Percentiles rank a stretch among this genome's conserved stretches.
phyloP scores from a whole-genome alignment of 164 flowering plant genomes.

The Echeveria elegans region DNA sequence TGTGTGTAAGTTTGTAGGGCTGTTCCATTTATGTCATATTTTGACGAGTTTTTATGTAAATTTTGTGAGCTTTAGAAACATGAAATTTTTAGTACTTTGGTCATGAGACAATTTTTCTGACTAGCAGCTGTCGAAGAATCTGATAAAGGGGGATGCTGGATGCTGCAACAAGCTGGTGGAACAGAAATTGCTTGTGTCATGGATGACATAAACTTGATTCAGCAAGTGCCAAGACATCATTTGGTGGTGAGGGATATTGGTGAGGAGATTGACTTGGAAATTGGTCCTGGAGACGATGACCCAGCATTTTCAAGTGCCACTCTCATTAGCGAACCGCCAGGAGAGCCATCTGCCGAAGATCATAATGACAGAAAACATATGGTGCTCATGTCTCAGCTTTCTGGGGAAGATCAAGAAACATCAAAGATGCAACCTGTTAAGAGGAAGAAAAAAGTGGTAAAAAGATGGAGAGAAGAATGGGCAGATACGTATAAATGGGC shows the following conservation, averaged over 20 bases:
- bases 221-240: slow-evolving; percentile 87
- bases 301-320: slow-evolving; percentile 60
- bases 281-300: slow-evolving; percentile 88
- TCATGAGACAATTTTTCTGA: background rate
- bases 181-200: slow-evolving; percentile 68
- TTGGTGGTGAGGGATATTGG: slow-evolving; percentile 79
- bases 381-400: slow-evolving; percentile 45
- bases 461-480: slow-evolving; percentile 99
- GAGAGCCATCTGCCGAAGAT: slow-evolving; percentile 60
- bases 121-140: background rate
- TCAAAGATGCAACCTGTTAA: slow-evolving; percentile 49
- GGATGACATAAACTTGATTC: slow-evolving; percentile 89
- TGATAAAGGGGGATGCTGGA: slow-evolving; percentile 41
- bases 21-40: no score
- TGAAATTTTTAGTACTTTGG: background rate
- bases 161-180: slow-evolving; percentile 52
- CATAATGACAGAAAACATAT: slow-evolving; percentile 67
- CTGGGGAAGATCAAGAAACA: slow-evolving; percentile 60
- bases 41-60: background rate
- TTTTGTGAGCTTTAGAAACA: background rate
- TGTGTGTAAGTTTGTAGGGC: no score
- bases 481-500: slow-evolving; percentile 99
- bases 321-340: slow-evolving; percentile 50
- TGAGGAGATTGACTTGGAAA: slow-evolving; percentile 95
- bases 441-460: slow-evolving; percentile 94